Conservation (phyloP, 192 early-diverging fungal genomes). For the Dissophora globulifera region DNA sequence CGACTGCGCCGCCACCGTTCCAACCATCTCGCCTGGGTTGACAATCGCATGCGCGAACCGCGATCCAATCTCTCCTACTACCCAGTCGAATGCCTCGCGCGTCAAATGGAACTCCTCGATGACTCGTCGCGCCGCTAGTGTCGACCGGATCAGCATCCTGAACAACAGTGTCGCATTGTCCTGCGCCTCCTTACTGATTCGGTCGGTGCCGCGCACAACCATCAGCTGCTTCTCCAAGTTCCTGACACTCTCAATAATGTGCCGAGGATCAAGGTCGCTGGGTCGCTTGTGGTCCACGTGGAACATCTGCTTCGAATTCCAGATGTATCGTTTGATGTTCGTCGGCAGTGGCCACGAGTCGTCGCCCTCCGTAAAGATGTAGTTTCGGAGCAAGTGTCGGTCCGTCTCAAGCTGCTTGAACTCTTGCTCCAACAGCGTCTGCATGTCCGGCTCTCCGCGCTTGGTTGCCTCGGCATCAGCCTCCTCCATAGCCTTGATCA, state of each 20-base stretch:
- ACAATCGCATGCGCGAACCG: constrained; percentile 92
- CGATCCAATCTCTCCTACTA: constrained; percentile 92
- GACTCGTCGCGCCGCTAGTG: constrained; percentile 84
- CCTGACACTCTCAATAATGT: constrained; percentile 79
- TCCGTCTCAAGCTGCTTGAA: constrained; percentile 81
- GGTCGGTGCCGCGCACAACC: constrained; percentile 91
- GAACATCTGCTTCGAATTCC: constrained; percentile 92
- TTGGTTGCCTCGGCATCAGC: constrained; percentile 59
- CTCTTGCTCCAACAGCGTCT: constrained; percentile 79
- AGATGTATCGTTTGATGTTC: constrained; percentile 89
- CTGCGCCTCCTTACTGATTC: constrained; percentile 88
- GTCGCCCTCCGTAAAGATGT: constrained; percentile 82
- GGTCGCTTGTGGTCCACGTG: constrained; percentile 80
- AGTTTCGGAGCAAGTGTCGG: constrained; percentile 76
- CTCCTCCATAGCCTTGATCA: constrained; percentile 81
- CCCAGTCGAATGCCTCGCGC: constrained; percentile 91
- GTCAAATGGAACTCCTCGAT: constrained; percentile 92
- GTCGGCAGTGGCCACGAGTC: constrained; percentile 89
- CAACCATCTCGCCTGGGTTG: constrained; percentile 98
- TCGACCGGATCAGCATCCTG: constrained; percentile 83
- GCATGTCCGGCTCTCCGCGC: constrained; percentile 28
- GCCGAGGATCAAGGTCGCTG: constrained; percentile 87
- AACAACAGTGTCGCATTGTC: constrained; percentile 93
- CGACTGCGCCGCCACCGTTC: constrained; percentile 96
- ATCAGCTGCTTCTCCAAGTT: constrained; percentile 76